phyloP scores from a whole-genome alignment of 306 rosid genomes.

The Quercus rubra region DNA sequence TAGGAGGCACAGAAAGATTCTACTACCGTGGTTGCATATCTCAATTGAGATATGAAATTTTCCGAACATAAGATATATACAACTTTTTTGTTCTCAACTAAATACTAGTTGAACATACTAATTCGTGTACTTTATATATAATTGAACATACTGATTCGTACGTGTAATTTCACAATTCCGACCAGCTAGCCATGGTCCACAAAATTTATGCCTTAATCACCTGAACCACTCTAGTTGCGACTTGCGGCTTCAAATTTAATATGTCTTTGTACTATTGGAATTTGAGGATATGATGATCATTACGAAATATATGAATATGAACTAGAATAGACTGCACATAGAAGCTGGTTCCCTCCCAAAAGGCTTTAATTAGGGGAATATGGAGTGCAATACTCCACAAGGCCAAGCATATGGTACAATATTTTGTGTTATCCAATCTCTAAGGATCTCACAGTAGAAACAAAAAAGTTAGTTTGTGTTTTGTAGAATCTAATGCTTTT shows the following conservation, averaged over 20 bases:
- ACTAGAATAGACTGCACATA: constrained; percentile 26
- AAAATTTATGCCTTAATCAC: constrained; percentile 37
- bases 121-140: not conserved
- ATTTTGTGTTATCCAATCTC: constrained; percentile 61
- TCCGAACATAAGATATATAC: not conserved
- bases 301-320: constrained; percentile 12
- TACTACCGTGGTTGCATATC: not conserved
- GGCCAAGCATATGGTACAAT: constrained; percentile 47
- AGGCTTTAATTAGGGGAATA: constrained; percentile 33
- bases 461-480: constrained; percentile 30
- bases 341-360: constrained; percentile 48
- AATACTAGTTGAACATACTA: not conserved
- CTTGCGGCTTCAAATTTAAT: constrained; percentile 32
- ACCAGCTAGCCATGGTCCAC: constrained; percentile 25
- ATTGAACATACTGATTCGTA: no score
- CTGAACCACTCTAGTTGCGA: constrained; percentile 37
- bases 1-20: not conserved
- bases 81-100: not conserved
- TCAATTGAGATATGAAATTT: not conserved
- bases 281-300: constrained; percentile 13
- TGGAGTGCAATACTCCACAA: constrained; percentile 24
- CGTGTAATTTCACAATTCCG: not conserved
- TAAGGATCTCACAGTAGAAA: constrained; percentile 45
- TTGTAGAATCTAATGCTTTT: constrained; percentile 73
- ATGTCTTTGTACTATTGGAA: constrained; percentile 18